Evolutionary conservation across 129 eudicot species (phyloP).

Genomic region (Ambrosia trifida): DNA sequence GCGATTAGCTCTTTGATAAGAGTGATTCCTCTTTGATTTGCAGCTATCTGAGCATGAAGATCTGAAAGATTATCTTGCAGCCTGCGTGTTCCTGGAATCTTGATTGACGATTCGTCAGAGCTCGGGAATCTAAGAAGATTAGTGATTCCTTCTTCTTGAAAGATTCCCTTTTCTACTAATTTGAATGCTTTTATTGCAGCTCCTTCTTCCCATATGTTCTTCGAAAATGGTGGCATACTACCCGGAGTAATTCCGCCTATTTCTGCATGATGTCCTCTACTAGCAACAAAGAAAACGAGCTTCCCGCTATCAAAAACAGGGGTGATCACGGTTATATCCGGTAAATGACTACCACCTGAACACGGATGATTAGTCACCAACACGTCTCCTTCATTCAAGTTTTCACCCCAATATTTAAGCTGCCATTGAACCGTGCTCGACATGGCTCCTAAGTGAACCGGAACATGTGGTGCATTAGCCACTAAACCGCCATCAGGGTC

Average conservation of each 20-base stretch:
- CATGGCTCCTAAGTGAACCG: conserved; percentile 98
- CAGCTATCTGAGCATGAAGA: conserved; percentile 97
- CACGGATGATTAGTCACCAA: conserved; percentile 92
- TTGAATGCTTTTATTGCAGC: conserved; percentile 97
- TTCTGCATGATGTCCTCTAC: conserved; percentile 98
- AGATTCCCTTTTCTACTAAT: conserved; percentile 84
- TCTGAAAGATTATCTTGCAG: conserved; percentile 94
- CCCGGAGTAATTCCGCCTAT: conserved; percentile 99
- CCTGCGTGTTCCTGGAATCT: conserved; percentile 88
- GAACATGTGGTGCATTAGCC: conserved; percentile 99
- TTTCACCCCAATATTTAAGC: conserved; percentile 78
- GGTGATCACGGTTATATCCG: conserved; percentile 91
- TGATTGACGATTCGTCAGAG: conserved; percentile 49
- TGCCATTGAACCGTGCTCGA: conserved; percentile 98
- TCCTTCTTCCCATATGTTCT: conserved; percentile 92
- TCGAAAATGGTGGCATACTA: conserved; percentile 98
- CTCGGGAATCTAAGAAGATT: conserved; percentile 63
- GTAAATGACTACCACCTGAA: conserved; percentile 95
- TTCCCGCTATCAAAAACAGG: conserved; percentile 77
- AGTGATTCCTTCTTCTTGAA: conserved; percentile 92
- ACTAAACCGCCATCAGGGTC: conserved; percentile 95
- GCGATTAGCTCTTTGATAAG: conserved; percentile 92
- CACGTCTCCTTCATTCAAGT: conserved; percentile 86
- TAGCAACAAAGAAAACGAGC: conserved; percentile 89
- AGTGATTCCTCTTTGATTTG: conserved; percentile 95